Percentiles rank a stretch among this genome's conserved stretches.
Conservation (phyloP, 768 basidiomycete species). For the Rickenella mellea region DNA sequence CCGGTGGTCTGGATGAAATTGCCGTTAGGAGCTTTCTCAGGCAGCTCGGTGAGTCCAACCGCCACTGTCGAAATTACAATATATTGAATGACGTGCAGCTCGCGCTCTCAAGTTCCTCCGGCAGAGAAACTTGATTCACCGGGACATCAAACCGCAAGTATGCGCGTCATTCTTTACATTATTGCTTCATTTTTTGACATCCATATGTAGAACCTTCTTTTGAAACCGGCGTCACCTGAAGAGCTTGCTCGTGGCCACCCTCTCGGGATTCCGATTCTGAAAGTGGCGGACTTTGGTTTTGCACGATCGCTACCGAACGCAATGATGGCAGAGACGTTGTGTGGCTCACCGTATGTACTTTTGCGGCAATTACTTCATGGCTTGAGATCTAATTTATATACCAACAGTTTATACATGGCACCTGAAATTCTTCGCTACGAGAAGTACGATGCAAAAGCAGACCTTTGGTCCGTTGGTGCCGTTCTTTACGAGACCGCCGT, state of each 20-base stretch:
- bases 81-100: slow-evolving; percentile 33
- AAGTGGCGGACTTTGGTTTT: slow-evolving; percentile 98
- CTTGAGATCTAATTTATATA: slow-evolving; percentile 1
- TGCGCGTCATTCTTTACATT: slow-evolving; percentile 3
- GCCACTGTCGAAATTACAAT: not conserved
- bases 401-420: slow-evolving; percentile 86
- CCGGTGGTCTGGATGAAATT: slow-evolving; percentile 84
- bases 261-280: slow-evolving; percentile 85
- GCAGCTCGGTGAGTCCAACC: slow-evolving; percentile 59
- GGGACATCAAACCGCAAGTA: slow-evolving; percentile 96
- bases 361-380: not conserved
- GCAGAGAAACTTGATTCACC: slow-evolving; percentile 82
- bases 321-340: slow-evolving; percentile 95
- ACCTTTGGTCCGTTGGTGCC: slow-evolving; percentile 97
- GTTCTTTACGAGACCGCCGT: slow-evolving; percentile 94
- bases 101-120: slow-evolving; percentile 90
- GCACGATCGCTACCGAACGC: slow-evolving; percentile 85
- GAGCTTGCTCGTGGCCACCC: slow-evolving; percentile 87
- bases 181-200: not conserved
- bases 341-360: slow-evolving; percentile 82
- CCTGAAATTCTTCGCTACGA: slow-evolving; percentile 96
- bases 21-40: slow-evolving; percentile 88
- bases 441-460: slow-evolving; percentile 96
- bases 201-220: slow-evolving; percentile 64
- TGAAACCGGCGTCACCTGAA: slow-evolving; percentile 71